Base-by-base conservation (phyloP, 345 rosid genomes). In the Populus nigra region DNA sequence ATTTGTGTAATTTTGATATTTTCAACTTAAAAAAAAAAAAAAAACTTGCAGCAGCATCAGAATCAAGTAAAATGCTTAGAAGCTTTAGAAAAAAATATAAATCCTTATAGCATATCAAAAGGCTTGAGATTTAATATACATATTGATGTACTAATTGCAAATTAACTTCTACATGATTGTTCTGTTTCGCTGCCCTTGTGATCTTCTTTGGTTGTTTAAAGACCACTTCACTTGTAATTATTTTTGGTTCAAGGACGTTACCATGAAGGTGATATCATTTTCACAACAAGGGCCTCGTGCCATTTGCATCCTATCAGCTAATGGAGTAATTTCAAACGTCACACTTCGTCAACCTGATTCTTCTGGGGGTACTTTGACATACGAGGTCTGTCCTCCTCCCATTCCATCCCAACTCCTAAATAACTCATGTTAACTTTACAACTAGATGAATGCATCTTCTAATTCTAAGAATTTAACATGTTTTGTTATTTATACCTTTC, bases 201-300 rank as follows among this genome's bases (percentile, higher is more conserved):
- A 35, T 63, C 74, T 84, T 76, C 67, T 75, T 31, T 81, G 72
- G 77, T 39, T 53, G 15, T n/a, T 59, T 59, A 36, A 7, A 43
- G 29, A 35, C 20, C 16, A 76, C 49, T 17, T 76, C 65, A 68
- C 47, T 69, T 68, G 11, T 25, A 69, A 27, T 72, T 35, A 13
- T 73, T 22, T 43, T 55, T 10, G 43, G 73, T 53, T 79, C 31
- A 83, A 96, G 99, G 99, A 96, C 70, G 93, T 96, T 31, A 94
- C 95, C 2, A 94, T 88, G 94, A 96, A 96, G 92, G 87, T 96
- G 78, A 96, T 96, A 76, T 94, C 99, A 65, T 96, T 96, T 87
- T 96, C 97, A 61, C 99, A 96, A 83, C 97, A 92, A 96, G 99
- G 99, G 78, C 97, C 99, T 77, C 90, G 98, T 71, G 88, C 97